Evolutionary conservation across 495 filamentous ascomycete genomes (phyloP), one percentile per base, ranked within the genome.

Genomic region (Penicillium macrosclerotiorum): DNA sequence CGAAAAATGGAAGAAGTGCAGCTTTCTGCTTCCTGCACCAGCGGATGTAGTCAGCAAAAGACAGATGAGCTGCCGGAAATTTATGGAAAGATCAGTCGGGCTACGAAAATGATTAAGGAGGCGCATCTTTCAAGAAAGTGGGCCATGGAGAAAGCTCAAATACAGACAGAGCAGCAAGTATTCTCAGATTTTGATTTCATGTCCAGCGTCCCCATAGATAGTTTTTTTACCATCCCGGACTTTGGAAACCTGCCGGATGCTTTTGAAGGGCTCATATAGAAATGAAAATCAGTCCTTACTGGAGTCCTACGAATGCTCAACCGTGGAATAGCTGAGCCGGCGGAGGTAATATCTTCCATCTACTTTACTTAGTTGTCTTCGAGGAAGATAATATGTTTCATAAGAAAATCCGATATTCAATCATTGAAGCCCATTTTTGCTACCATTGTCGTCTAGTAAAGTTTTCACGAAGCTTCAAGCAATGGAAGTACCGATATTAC

Each of bases 21-120:
- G 3, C 25, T 19, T n/a, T n/a, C 6, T 38, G 20, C 6, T 38
- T 22, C 25, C 1, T 33, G 20, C 8, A 9, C 20, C 17, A n/a
- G 25, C 2, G 11, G 20, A 1, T 8, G n/a, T 16, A 18, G n/a
- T 12, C 37, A 20, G 8, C 14, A 13, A 1, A n/a, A 20, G 1
- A 1, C 19, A 14, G n/a, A 20, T 30, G 36, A 42, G 8, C n/a
- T 43, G 11, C 55, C 55, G 1, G 59, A 59, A 13, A 40, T 56
- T 11, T 51, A 47, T 38, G 33, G 33, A n/a, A 42, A n/a, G n/a
- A n/a, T n/a, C n/a, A n/a, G n/a, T n/a, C n/a, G n/a, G n/a, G n/a
- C n/a, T n/a, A 40, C 50, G 22, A 11, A 45, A 3, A 8, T 55
- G 14, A 49, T 62, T 19, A 62, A 56, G 37, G 43, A 43, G 8